A percentile compares a stretch with the other conserved stretches of the same genome.
These are phyloP conservation scores for Mycena rebaudengoi DNA, from an alignment of 768 basidiomycete genomes.

Conservation along the genomic window DNA sequence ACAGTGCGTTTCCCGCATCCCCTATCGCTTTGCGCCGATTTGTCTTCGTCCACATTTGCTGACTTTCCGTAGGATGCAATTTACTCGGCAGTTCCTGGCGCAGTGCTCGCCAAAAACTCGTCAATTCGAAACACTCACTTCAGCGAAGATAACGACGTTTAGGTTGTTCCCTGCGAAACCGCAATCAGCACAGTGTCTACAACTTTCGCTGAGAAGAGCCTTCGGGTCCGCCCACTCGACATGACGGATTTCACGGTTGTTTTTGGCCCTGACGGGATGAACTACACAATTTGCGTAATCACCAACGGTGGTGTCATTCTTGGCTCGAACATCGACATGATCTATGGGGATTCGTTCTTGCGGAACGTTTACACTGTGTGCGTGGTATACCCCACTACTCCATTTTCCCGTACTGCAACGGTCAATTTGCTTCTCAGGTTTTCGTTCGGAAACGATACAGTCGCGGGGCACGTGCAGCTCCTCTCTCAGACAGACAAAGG, in stretches of 20 bases:
- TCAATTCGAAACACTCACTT: no score
- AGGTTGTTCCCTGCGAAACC: no score
- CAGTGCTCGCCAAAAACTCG: no score
- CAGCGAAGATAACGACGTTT: no score
- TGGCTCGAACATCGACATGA: neutral
- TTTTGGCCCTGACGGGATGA: neutral
- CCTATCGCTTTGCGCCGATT: no score
- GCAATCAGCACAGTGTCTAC: no score
- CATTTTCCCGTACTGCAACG: neutral
- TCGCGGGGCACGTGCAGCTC: neutral
- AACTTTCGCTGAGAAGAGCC: no score
- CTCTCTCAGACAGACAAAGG: neutral
- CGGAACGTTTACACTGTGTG: slow-evolving; percentile 5
- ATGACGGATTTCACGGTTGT: neutral
- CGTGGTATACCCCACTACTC: neutral
- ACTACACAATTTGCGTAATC: neutral
- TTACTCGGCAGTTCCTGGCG: no score
- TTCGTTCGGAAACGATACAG: neutral
- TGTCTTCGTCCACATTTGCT: no score
- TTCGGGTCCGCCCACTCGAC: neutral
- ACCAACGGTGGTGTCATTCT: neutral
- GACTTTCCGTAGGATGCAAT: no score
- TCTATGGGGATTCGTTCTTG: neutral
- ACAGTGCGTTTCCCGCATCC: no score
- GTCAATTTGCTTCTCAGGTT: neutral